Base-by-base conservation (phyloP, 2,329 filamentous ascomycete genomes). In the Coleophoma cylindrospora region DNA sequence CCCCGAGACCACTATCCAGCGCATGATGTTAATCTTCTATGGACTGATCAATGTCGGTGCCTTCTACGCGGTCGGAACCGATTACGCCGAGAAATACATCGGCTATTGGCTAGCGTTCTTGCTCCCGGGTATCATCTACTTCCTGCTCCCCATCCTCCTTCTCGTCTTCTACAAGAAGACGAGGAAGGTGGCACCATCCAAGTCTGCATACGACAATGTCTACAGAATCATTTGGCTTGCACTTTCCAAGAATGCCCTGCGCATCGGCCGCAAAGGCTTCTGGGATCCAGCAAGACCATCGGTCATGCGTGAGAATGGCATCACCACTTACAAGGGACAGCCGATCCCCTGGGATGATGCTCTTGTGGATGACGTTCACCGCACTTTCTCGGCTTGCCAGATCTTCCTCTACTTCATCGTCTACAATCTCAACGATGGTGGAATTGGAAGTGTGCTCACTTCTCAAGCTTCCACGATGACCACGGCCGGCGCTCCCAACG, bases 331-430 rank as follows among this genome's bases (percentile, higher is more conserved):
- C 86, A 81, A 80, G 50, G 86, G 85, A 0, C 38, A 48, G 0
- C 89, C 84, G 84, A 89, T 90, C 82, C 84, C 81, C 0, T 90
- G 89, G 58, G 87, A 91, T 54, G 87, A 91, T 57, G 81, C 79
- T 46, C 91, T 86, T 85, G 86, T 91, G 21, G 86, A 89, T 62
- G 84, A 90, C 62, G 81, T 89, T 48, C 76, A 75, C 49, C 84
- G 86, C 67, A 86, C 84, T 54, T 70, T 86, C 50, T 74, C 77
- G 60, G 84, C 84, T 51, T 86, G 83, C 71, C 74, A 79, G 57
- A 84, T 88, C 40, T 91, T 86, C 66, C 54, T 72, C 21, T 75
- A 71, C 66, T 70, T 68, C 48, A 70, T 71, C 13, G 63, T 75
- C n/a, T 75, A 71, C 9, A 40, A 50, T 19, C 44, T 51, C 41